Base-by-base conservation (phyloP, 352 stramenopile species). In the Globisporangium cylindrosporum region DNA sequence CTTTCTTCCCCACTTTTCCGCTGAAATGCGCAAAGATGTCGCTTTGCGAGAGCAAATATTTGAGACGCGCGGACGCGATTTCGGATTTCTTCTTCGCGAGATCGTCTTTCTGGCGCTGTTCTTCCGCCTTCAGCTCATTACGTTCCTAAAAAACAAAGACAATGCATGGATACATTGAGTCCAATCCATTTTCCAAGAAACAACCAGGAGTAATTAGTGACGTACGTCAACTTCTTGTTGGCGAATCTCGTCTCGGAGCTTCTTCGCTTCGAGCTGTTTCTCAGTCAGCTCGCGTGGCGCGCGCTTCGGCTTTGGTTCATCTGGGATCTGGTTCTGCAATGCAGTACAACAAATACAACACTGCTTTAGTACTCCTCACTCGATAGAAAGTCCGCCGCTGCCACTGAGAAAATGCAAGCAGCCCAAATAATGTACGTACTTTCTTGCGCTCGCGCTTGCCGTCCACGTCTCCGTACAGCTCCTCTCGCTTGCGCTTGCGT, bases 11-110 rank as follows among this genome's bases (percentile, higher is more conserved):
- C 32, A 90, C 83, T 75, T 97, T 93, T 20, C 94, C 94, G 62
- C 98, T 89, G 76, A 99, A 99, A 70, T 99, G 97, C 43, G 94
- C 93, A 79, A 99, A 99, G 14, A 99, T 97, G 66, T 99, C 97
- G 41, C 91, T 98, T 75, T 99, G 97, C 0, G 86, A 92, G 32
- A 99, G 86, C 54, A 99, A 70, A 76, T 98, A 99, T 67, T 98
- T 80, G 54, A 99, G 82, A 64, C 88, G 75, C 49, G 86, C 88
- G 12, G 88, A 91, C 29, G 88, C 88, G 22, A 91, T 91, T 1
- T 92, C 81, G 12, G 86, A 91, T 58, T 90, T 88, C 25, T 93
- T 94, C 64, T 89, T 68, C 2, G 83, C 81, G 0, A 96, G 75
- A 10, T 86, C 84, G 10, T 93, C 86, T 59, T 94, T 96, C 70